Evolutionary conservation across 306 rosid species (phyloP), one percentile per base, ranked within the genome.

Genomic region (Begonia fuchsioides): DNA sequence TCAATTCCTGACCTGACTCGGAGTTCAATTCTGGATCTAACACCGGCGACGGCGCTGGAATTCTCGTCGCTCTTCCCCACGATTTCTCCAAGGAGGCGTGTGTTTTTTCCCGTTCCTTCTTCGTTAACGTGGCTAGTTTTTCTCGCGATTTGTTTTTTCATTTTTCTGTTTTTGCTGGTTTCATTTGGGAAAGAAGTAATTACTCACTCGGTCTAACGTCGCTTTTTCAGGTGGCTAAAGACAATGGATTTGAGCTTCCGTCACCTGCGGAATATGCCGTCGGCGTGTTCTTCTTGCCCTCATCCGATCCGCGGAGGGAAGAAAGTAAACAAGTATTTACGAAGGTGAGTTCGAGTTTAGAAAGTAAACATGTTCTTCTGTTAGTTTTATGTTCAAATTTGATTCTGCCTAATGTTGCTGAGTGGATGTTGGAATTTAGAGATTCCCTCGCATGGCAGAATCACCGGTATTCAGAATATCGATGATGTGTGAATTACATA

Each of bases 21-120:
- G 32, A 40, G 45, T 49, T n/a, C 73, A 12, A 87, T 90, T 26
- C 98, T 96, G 12, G 93, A 82, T 52, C 83, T 1, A 90, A 90
- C 60, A 92, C 98, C 8, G 98, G 98, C 39, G 98, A 92, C 68
- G 98, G 98, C 38, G 98, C 98, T 3, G 98, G 98, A 17, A 80
- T 92, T 69, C 93, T 92, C 54, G 83, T 82, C 10, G 93, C 85
- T 63, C 65, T 85, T 66, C 94, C 98, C 47, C 96, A 92, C 72
- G 75, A 69, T 5, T 92, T 79, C 75, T 92, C 64, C 58, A 55
- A 58, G 55, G 75, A 85, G 94, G 98, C 71, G 68, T 15, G 19
- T 12, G n/a, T n/a, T n/a, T n/a, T n/a, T n/a, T n/a, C n/a, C n/a
- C n/a, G n/a, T n/a, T n/a, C n/a, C n/a, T n/a, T n/a, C 1, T 14